Evolutionary conservation across 495 filamentous ascomycete genomes (phyloP).

Genomic region (Bacidia gigantensis): DNA sequence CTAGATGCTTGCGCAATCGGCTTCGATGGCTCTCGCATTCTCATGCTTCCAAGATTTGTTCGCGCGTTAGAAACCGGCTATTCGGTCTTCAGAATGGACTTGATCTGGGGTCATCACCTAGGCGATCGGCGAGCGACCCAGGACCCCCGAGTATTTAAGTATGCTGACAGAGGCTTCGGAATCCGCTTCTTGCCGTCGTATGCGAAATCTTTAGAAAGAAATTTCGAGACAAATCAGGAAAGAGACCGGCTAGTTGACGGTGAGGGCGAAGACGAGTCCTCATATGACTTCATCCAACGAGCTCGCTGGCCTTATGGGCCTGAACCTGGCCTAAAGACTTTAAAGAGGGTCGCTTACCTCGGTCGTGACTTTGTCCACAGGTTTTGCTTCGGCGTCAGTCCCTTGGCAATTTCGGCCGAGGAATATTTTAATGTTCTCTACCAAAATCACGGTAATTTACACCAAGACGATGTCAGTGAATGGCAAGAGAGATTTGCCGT

Average conservation of each 20-base stretch:
- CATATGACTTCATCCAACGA: neutral
- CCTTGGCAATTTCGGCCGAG: neutral
- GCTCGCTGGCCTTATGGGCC: constrained; percentile 3
- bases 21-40: constrained; percentile 21
- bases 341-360: constrained; percentile 22
- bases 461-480: neutral
- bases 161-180: constrained; percentile 25
- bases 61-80: constrained; percentile 28
- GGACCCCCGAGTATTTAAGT: constrained; percentile 22
- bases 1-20: constrained; percentile 28
- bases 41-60: constrained; percentile 27
- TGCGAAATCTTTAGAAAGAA: constrained; percentile 17
- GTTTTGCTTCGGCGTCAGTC: constrained; percentile 15
- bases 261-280: neutral
- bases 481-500: neutral
- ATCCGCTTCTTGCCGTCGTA: constrained; percentile 23
- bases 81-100: constrained; percentile 26
- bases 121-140: constrained; percentile 23
- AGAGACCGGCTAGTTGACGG: neutral
- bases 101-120: constrained; percentile 26
- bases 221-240: neutral
- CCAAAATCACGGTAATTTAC: neutral
- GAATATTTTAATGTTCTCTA: neutral
- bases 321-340: constrained; percentile 23
- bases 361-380: constrained; percentile 20